Evolutionary conservation across 805 yeast species (phyloP), one percentile per base, ranked within the genome.

Genomic region (Debaryomyces castellii): DNA sequence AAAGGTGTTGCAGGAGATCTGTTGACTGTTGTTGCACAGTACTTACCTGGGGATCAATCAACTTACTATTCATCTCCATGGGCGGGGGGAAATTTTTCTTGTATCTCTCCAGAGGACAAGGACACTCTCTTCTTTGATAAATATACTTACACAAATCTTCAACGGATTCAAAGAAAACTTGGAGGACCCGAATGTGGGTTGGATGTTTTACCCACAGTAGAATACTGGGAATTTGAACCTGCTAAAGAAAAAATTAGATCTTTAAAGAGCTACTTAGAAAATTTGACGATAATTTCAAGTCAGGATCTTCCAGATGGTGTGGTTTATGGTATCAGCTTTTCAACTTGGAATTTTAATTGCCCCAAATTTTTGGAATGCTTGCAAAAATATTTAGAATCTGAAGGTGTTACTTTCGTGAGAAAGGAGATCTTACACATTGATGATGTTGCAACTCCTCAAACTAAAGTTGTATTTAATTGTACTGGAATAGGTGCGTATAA

Each of bases 31-130:
- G 53, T 83, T 16, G 92, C 88, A 6, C 79, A 85, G 56, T 78
- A 75, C 53, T 62, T 83, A 32, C 95, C 96, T 2, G 96, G 95
- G 4, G 96, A 88, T 57, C 85, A 81, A 51, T 81, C 89, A 3
- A 78, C 79, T 46, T 71, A 78, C 41, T 88, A 84, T 62, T 82
- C 96, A 1, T 85, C 91, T 0, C 96, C 96, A 0, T 85, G 85
- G 78, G 96, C 96, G 0, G 76, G 74, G 5, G 69, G 69, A 6
- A 54, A 64, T 61, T 60, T 73, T 50, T 62, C 66, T 16, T 51
- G 70, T 38, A 83, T 85, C 39, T 76, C 87, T 0, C 86, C 83
- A 2, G 73, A 76, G 48, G 87, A 82, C 38, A 51, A 56, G 1
- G 55, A 53, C 4, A 62, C 68, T 0, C 54, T 83, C 42, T 59